These are phyloP conservation scores for Hyaloscypha hepaticicola DNA, from an alignment of 495 filamentous ascomycete genomes.

Conservation along the genomic window DNA sequence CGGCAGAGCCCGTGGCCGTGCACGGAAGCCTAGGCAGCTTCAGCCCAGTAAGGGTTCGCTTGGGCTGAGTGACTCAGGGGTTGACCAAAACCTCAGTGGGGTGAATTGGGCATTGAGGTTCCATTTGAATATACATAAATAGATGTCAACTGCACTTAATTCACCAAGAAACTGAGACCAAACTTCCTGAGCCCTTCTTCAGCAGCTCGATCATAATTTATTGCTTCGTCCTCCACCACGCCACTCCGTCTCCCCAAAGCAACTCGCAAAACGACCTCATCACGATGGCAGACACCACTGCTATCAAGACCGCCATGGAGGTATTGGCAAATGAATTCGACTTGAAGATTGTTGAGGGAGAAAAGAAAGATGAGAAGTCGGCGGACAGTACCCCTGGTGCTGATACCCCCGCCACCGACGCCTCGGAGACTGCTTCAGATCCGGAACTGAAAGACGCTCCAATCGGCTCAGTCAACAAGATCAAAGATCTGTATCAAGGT, in stretches of 20 bases:
- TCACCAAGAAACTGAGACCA: background rate
- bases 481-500: slow-evolving; percentile 40
- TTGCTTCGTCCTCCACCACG: background rate
- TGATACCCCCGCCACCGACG: slow-evolving; percentile 6
- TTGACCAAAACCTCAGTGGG: background rate
- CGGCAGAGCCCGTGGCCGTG: background rate
- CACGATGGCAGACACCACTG: background rate
- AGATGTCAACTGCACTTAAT: background rate
- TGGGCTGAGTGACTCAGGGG: background rate
- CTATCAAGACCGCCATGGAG: slow-evolving; percentile 14
- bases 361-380: slow-evolving; percentile 6
- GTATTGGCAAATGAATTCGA: slow-evolving; percentile 13
- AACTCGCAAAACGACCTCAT: background rate
- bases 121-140: background rate
- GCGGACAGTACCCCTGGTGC: background rate
- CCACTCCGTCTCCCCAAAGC: background rate
- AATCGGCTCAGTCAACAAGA: slow-evolving; percentile 34
- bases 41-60: background rate
- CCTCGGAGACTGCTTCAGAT: background rate
- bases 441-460: slow-evolving; percentile 12
- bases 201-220: background rate
- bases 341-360: slow-evolving; percentile 18
- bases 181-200: background rate
- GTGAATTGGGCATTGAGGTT: background rate
- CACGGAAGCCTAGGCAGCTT: background rate